Evolutionary conservation across 1,139 yeast species (phyloP), one percentile per base, ranked within the genome.

Genomic region (Pichia sp.): DNA sequence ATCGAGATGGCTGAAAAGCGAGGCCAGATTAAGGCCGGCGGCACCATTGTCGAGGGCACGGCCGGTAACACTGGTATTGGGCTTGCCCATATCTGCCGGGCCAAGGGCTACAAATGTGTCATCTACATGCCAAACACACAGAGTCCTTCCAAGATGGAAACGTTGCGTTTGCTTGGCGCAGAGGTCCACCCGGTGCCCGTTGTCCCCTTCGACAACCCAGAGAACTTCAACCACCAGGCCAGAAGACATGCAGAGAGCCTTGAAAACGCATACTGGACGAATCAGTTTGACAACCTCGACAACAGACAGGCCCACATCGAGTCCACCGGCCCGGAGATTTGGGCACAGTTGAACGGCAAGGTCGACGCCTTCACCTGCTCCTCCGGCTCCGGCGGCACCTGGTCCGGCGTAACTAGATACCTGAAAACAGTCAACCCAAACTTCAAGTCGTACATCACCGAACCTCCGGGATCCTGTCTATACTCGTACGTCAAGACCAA

Each of bases 131-230:
- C 96, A 53, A 81, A 89, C 68, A 88, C 96, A 2, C 96, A 88
- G 69, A 80, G 93, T 1, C 87, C 86, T 62, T 78, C 81, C 50
- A 89, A 89, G 68, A 85, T 90, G 61, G 87, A 87, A 61, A 82
- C 88, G 10, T 74, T 89, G 66, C 76, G 81, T 61, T 74, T 84
- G 54, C 74, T 90, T 46, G 97, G 97, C 6, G 95, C 95, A 19
- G 90, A 86, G 65, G 96, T 89, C 3, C 72, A 84, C 66, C 95
- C 96, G 0, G 96, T 90, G n/a, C 96, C 96, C 1, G 96, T 89
- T 1, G 90, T 84, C 29, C 88, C 96, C 5, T 84, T 77, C 63
- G 83, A 84, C 47, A 85, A 89, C 68, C 95, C 96, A 3, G 77
- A 81, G 67, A 89, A 89, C 71, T 89, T 84, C 72, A 89, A 88